Evolutionary conservation across 495 filamentous ascomycete species (phyloP).

Genomic region (Lepraria neglecta): DNA sequence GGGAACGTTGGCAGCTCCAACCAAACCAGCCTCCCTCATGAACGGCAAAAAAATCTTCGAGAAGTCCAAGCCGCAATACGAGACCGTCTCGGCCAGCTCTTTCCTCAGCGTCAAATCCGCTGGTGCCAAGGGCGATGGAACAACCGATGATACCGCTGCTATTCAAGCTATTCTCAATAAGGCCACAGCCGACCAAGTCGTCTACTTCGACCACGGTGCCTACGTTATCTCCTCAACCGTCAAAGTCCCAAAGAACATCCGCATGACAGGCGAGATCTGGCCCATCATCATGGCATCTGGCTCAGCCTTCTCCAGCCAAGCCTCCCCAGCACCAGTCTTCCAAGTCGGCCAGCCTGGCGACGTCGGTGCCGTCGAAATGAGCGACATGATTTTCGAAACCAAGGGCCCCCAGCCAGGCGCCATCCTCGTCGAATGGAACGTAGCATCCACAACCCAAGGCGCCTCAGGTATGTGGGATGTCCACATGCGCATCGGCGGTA

Average conservation of each 20-base stretch:
- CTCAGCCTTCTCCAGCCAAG: conserved; percentile 59
- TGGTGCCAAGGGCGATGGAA: conserved; percentile 75
- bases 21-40: conserved; percentile 52
- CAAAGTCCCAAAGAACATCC: conserved; percentile 69
- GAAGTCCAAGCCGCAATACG: conserved; percentile 70
- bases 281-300: conserved; percentile 82
- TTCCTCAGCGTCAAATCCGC: conserved; percentile 70
- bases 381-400: conserved; percentile 74
- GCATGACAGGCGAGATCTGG: conserved; percentile 87
- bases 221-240: conserved; percentile 82
- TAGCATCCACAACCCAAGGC: conserved; percentile 61
- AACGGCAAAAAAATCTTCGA: conserved; percentile 53
- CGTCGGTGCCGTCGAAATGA: conserved; percentile 72
- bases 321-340: conserved; percentile 58
- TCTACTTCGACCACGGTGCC: conserved; percentile 89
- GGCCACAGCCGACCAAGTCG: conserved; percentile 53
- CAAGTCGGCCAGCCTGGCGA: conserved; percentile 77
- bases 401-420: conserved; percentile 75
- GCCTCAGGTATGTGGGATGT: conserved; percentile 84
- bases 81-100: conserved; percentile 46
- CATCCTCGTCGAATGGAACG: conserved; percentile 87
- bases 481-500: conserved; percentile 78
- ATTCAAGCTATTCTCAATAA: conserved; percentile 68
- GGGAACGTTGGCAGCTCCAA: conserved; percentile 39
- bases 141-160: conserved; percentile 51